Percentiles rank a stretch among this genome's conserved stretches.
Evolutionary conservation across 768 basidiomycete species (phyloP).

Genomic region (Boletus speciosus): DNA sequence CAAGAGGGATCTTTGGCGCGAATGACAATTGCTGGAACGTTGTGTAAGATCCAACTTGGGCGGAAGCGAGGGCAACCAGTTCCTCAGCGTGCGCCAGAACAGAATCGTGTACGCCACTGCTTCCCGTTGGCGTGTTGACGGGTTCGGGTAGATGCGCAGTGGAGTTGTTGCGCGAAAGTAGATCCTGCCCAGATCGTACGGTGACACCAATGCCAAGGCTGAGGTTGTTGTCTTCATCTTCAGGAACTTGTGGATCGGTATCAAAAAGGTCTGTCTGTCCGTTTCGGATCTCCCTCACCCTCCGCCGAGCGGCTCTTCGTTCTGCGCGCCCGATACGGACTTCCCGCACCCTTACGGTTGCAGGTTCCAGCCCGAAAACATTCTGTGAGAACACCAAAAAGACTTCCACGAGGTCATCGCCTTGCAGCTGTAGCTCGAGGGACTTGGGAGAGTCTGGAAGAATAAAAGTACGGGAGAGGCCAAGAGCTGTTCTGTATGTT

Average conservation of each 20-base stretch:
- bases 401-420: conserved; percentile 89
- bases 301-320: conserved; percentile 76
- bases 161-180: conserved; percentile 29
- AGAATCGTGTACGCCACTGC: conserved; percentile 27
- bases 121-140: conserved; percentile 29
- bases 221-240: conserved; percentile 55
- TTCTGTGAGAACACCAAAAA: conserved; percentile 90
- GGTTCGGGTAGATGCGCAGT: conserved; percentile 25
- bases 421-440: conserved; percentile 83
- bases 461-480: conserved; percentile 89
- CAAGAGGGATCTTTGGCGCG: conserved; percentile 84
- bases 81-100: conserved; percentile 58
- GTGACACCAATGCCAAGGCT: conserved; percentile 64
- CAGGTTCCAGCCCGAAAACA: conserved; percentile 88
- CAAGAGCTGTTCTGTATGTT: conserved; percentile 84
- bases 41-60: conserved; percentile 79
- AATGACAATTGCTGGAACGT: conserved; percentile 90
- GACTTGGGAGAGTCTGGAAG: conserved; percentile 87
- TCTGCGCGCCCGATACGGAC: conserved; percentile 89
- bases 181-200: conserved; percentile 41
- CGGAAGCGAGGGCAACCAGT: conserved; percentile 59
- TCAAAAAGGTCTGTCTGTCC: conserved; percentile 45
- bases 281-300: conserved; percentile 63
- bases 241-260: conserved; percentile 41
- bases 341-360: conserved; percentile 91